Evolutionary conservation across 2,329 filamentous ascomycete genomes (phyloP), one percentile per base, ranked within the genome.

Genomic region (Ceratocystis colombiana): DNA sequence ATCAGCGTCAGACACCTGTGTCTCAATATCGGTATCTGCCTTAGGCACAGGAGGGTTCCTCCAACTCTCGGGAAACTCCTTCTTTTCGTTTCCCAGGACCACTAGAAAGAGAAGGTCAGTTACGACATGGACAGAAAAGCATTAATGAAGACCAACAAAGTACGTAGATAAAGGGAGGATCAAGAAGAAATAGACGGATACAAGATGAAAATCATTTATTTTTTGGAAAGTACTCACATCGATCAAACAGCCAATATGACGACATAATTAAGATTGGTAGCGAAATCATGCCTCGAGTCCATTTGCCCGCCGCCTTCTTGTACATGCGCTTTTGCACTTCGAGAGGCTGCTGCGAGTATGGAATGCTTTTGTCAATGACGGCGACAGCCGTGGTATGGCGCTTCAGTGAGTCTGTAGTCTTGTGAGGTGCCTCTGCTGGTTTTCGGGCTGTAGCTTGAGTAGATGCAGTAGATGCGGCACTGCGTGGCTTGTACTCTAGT

Each of bases 301-400:
- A 68, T 30, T 61, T 53, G 17, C 66, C 64, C 37, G 63, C 61
- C 12, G 64, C 66, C 25, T 65, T 61, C 20, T 64, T 68, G 53
- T 68, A 68, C 57, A 68, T 65, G 37, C 61, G 61, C 50, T 68
- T 64, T 48, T 65, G 64, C 28, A 65, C 66, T 30, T 65, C 59
- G 4, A 53, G 66, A 28, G 64, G 55, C 64, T 68, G 66, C 41
- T 50, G 37, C 37, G 66, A 68, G 22, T 53, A 68, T 33, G 64
- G 66, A n/a, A 65, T 41, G 20, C 25, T 25, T 8, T 37, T 45
- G 15, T 65, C 66, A 25, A 57, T 46, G 7, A 63, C 64, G 2
- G 64, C 41, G 55, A 59, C 28, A 4, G 55, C 55, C 3, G 8
- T 59, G 55, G 15, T 17, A 25, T 59, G 17, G 37, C 12, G 37